phyloP scores from a whole-genome alignment of 768 basidiomycete genomes.

The Mycena indigotica region DNA sequence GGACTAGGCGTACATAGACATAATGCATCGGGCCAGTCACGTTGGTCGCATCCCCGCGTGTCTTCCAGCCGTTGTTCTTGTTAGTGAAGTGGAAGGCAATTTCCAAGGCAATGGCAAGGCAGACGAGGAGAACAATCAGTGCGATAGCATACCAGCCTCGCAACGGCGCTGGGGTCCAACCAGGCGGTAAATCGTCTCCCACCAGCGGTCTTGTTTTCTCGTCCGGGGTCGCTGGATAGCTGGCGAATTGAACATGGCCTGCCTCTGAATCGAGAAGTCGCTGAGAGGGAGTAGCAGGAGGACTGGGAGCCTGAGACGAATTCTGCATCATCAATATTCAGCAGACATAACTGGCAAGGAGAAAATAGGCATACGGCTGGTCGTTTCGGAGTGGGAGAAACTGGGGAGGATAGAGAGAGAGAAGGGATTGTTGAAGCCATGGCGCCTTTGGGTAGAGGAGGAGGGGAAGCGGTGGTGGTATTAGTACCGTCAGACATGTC shows the following conservation, averaged over 20 bases:
- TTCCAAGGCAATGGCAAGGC: slow-evolving; percentile 47
- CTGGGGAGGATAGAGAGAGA: slow-evolving; percentile 7
- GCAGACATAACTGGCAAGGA: neutral
- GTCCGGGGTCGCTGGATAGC: slow-evolving; percentile 13
- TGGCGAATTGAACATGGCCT: slow-evolving; percentile 22
- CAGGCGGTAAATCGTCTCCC: slow-evolving; percentile 12
- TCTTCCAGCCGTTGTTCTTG: slow-evolving; percentile 50
- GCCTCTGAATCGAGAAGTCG: slow-evolving; percentile 15
- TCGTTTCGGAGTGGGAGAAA: slow-evolving; percentile 4
- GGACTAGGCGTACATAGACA: slow-evolving; percentile 43
- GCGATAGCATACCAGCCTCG: slow-evolving; percentile 50
- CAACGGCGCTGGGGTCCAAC: slow-evolving; percentile 49
- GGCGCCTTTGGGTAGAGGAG: slow-evolving; percentile 21
- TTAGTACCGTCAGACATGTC: neutral
- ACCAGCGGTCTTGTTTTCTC: slow-evolving; percentile 17
- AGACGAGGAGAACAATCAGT: slow-evolving; percentile 39
- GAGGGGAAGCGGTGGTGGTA: neutral
- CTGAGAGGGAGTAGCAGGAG: slow-evolving; percentile 20
- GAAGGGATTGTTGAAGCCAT: slow-evolving; percentile 11
- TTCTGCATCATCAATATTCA: neutral
- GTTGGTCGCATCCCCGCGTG: slow-evolving; percentile 34
- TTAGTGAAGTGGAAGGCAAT: slow-evolving; percentile 49
- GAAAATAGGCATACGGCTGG: slow-evolving; percentile 2
- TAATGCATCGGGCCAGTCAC: slow-evolving; percentile 49
- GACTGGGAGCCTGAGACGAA: slow-evolving; percentile 1